phyloP scores from a whole-genome alignment of 805 yeast species.

The Lipomyces yamanashiensis region DNA sequence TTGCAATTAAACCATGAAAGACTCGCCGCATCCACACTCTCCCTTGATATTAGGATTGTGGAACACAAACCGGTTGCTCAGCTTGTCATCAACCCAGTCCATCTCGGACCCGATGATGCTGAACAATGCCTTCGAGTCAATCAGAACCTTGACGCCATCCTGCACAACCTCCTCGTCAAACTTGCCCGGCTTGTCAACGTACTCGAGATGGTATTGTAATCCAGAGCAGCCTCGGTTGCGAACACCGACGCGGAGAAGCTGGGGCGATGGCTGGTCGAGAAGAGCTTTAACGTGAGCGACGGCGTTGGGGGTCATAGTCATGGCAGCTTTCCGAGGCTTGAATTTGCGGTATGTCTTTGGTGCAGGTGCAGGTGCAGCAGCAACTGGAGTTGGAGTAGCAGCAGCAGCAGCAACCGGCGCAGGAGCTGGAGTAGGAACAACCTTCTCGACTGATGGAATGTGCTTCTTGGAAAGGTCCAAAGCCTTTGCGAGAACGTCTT shows the following conservation, averaged over 20 bases:
- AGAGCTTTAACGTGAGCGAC: conserved; percentile 68
- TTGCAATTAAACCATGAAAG: conserved; percentile 81
- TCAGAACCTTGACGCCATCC: conserved; percentile 88
- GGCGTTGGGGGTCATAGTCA: conserved; percentile 78
- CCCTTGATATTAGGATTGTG: conserved; percentile 97
- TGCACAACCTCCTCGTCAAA: conserved; percentile 91
- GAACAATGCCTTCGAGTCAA: conserved; percentile 94
- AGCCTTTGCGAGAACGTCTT: conserved; percentile 27
- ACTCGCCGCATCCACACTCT: conserved; percentile 98
- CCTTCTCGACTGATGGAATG: neutral
- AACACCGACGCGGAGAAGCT: conserved; percentile 91
- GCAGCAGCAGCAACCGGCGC: neutral
- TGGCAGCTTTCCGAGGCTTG: conserved; percentile 87
- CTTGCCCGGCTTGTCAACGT: conserved; percentile 88
- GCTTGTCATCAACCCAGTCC: conserved; percentile 97
- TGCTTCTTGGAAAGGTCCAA: conserved; percentile 24
- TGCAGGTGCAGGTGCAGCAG: conserved; percentile 38
- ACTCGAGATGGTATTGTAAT: conserved; percentile 85
- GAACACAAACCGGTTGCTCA: conserved; percentile 87
- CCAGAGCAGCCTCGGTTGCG: conserved; percentile 97
- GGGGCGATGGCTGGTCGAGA: conserved; percentile 80
- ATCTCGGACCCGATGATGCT: conserved; percentile 95
- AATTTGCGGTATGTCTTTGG: conserved; percentile 57
- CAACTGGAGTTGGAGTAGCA: conserved; percentile 26
- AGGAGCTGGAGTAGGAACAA: conserved; percentile 16